Base-by-base conservation (phyloP, 1,284 basidiomycete species). In the Anthracocystis setariae region DNA sequence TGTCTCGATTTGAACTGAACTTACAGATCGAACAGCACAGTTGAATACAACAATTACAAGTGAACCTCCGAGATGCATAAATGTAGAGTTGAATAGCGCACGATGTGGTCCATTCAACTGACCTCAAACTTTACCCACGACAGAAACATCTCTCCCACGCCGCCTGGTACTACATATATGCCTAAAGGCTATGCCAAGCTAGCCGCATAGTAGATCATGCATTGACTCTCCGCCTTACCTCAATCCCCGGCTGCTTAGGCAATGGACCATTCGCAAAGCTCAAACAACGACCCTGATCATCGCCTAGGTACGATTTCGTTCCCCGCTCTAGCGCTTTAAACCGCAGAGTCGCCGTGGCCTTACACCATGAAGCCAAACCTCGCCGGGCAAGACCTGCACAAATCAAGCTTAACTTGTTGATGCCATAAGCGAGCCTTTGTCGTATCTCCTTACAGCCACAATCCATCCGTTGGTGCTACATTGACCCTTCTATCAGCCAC, bases 191-290 rank as follows among this genome's bases (percentile, higher is more conserved):
- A 18, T 12, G 8, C 32, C 10, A 17, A 24, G n/a, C 43, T 46
- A 23, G 24, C 33, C 27, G 54, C 44, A 51, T 12, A 15, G 61
- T 63, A 63, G 61, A 63, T 63, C 45, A 21, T 57, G n/a, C 1
- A 39, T 45, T 45, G 45, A 57, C 54, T 17, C 54, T 57, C 49
- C 54, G 54, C 44, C 10, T 23, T 3, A 42, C 5, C 35, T 17
- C 12, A 8, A 37, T 29, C 29, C 29, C 29, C 5, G 29, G 29
- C 29, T 29, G 7, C 12, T 29, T 5, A 7, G 29, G 7, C 29
- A n/a, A n/a, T 29, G 5, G 29, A 29, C 7, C 29, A 7, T 12
- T 29, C 38, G 18, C 38, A n/a, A 39, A 39, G 8, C 17, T 39
- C 38, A 18, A 39, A 17, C 18, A n/a, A 2, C 29, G 29, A 29